Base-by-base conservation (phyloP, 176 grass and related monocot genomes). In the Avena sativa region DNA sequence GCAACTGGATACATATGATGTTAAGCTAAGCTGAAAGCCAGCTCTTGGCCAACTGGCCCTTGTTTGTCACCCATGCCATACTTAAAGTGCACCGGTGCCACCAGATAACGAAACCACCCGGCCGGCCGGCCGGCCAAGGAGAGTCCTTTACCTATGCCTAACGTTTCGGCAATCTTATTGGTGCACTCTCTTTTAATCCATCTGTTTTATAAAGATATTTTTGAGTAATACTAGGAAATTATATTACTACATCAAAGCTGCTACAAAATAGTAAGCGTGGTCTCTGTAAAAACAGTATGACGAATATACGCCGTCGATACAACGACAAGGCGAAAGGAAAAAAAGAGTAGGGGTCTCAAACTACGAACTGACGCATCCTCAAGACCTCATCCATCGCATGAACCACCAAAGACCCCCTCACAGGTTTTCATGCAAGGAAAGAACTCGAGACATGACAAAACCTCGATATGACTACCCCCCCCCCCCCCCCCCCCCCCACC, bases 1-100 rank as follows among this genome's bases (percentile, higher is more conserved):
- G 89, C 80, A 68, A 9, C 83, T 20, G 13, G 12, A 16, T 8
- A 23, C 50, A 53, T 8, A 12, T 9, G 32, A 5, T 77, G 38
- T 71, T 71, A 71, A 61, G 40, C 63, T 65, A 78, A n/a, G 43
- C 19, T 20, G 47, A 55, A 67, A 58, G 73, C 53, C 63, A 71
- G 63, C 64, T 82, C 32, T 51, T 67, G 56, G 53, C 84, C 74
- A 78, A 69, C 82, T 66, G 59, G 55, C 51, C 21, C 40, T 43
- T 85, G 50, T 40, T 85, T 48, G 63, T 30, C 65, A 47, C 49
- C 79, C 21, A 65, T 38, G 76, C 43, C 53, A 25, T 25, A 76
- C 79, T 82, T 75, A 34, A 67, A 82, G 47, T 21, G 13, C 30
- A n/a, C 4, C 2, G 63, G 50, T n/a, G 43, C 75, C 51, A 79